A percentile compares a stretch with the other conserved stretches of the same genome.
Evolutionary conservation across 805 yeast species (phyloP).

Genomic region (Cyberlindnera mississippiensis): DNA sequence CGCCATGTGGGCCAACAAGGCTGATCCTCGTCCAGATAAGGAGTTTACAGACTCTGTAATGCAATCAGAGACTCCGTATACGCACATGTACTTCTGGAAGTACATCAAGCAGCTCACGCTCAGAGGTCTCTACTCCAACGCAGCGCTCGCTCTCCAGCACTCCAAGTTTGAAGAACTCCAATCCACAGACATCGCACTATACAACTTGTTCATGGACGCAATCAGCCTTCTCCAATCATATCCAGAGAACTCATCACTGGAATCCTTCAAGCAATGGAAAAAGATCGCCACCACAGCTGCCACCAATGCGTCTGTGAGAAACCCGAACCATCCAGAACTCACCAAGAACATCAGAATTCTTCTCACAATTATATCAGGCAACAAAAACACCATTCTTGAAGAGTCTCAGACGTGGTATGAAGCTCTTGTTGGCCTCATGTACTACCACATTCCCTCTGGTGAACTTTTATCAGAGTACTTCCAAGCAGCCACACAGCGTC

Average conservation of each 20-base stretch:
- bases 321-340: constrained; percentile 15
- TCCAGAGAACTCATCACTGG: constrained; percentile 30
- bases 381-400: constrained; percentile 42
- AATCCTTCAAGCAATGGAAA: constrained; percentile 37
- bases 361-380: constrained; percentile 34
- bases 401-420: constrained; percentile 68
- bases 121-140: constrained; percentile 60
- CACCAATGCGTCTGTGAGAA: constrained; percentile 22
- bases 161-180: constrained; percentile 41
- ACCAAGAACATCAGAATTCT: constrained; percentile 30
- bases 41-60: constrained; percentile 45
- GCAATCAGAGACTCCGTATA: constrained; percentile 41
- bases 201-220: constrained; percentile 33
- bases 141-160: constrained; percentile 42
- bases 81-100: constrained; percentile 58
- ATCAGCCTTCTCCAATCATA: constrained; percentile 32
- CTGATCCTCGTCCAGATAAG: constrained; percentile 62
- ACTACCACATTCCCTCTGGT: constrained; percentile 56
- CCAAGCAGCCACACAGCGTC: constrained; percentile 30
- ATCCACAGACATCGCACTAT: constrained; percentile 18
- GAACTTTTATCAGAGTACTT: constrained; percentile 40
- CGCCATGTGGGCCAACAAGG: constrained; percentile 63
- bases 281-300: constrained; percentile 25
- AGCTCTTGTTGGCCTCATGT: constrained; percentile 48
- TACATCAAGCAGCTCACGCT: constrained; percentile 51